Evolutionary conservation across 2,329 filamentous ascomycete species (phyloP).

Genomic region (Fusarium paranaense): DNA sequence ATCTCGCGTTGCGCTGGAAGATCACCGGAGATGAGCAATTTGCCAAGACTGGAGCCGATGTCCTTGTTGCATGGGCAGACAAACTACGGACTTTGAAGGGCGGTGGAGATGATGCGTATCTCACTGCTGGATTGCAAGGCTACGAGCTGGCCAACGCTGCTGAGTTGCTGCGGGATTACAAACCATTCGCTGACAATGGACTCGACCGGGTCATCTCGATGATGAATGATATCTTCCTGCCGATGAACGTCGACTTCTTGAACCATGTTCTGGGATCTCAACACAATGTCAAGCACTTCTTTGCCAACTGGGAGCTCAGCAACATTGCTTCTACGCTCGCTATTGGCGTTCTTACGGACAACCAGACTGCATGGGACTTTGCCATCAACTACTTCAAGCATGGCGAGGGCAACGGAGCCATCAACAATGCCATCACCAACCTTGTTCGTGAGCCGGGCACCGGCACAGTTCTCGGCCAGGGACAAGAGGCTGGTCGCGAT

Average conservation of each 20-base stretch:
- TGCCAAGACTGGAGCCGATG: neutral
- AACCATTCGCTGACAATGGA: neutral
- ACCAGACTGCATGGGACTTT: neutral
- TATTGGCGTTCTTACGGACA: neutral
- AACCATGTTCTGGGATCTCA: neutral
- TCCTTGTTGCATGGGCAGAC: neutral
- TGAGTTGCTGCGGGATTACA: neutral
- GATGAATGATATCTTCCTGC: neutral
- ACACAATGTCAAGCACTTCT: neutral
- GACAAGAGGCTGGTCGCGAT: neutral
- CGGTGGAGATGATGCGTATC: neutral
- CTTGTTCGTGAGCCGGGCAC: neutral
- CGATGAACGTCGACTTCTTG: neutral
- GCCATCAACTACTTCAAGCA: neutral
- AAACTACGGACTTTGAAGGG: neutral
- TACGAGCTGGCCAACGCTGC: neutral
- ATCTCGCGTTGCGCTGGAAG: conserved; percentile 6
- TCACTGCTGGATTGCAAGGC: neutral
- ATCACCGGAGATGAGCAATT: neutral
- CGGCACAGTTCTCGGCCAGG: neutral
- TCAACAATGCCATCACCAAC: neutral
- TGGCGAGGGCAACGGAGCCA: neutral
- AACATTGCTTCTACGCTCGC: neutral
- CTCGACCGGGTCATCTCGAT: neutral
- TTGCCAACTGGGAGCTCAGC: neutral